Conservation (phyloP, 306 rosid species). For the Prunus campanulata region DNA sequence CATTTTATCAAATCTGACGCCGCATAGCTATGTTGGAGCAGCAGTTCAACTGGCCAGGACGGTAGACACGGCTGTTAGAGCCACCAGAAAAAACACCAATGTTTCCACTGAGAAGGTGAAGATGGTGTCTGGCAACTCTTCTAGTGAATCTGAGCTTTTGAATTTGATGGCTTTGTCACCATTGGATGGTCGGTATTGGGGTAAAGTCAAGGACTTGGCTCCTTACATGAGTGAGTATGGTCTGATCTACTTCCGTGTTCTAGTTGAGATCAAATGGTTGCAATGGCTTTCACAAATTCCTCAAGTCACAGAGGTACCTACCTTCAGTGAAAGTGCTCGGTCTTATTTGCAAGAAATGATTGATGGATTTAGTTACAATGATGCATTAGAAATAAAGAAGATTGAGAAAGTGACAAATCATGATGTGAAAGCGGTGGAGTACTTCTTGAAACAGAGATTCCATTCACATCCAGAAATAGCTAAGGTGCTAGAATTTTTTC, state of each 20-base stretch:
- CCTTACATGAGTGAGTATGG: constrained; percentile 59
- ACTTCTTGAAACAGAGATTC: constrained; percentile 76
- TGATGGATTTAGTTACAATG: constrained; percentile 45
- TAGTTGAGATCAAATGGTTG: constrained; percentile 81
- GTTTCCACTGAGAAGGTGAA: constrained; percentile 12
- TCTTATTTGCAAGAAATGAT: constrained; percentile 53
- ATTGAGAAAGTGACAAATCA: constrained; percentile 81
- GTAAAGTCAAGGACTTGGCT: constrained; percentile 58
- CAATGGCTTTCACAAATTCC: constrained; percentile 66
- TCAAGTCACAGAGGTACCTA: constrained; percentile 66
- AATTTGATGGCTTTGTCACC: constrained; percentile 65
- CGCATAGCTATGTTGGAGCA: constrained; percentile 66
- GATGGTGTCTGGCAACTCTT: neutral
- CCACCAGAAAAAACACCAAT: constrained; percentile 17
- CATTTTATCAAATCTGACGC: constrained; percentile 59
- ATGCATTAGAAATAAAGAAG: constrained; percentile 68
- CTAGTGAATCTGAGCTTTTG: constrained; percentile 37
- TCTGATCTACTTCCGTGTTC: constrained; percentile 50
- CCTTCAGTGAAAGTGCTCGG: constrained; percentile 54
- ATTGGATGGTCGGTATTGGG: constrained; percentile 73
- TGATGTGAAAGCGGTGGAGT: constrained; percentile 90
- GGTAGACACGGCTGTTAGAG: constrained; percentile 44
- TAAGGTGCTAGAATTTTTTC: constrained; percentile 90
- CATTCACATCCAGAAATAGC: constrained; percentile 60
- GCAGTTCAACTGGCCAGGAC: constrained; percentile 72